Evolutionary conservation across 805 yeast genomes (phyloP), one percentile per base, ranked within the genome.

Genomic region (Ogataea polymorpha): DNA sequence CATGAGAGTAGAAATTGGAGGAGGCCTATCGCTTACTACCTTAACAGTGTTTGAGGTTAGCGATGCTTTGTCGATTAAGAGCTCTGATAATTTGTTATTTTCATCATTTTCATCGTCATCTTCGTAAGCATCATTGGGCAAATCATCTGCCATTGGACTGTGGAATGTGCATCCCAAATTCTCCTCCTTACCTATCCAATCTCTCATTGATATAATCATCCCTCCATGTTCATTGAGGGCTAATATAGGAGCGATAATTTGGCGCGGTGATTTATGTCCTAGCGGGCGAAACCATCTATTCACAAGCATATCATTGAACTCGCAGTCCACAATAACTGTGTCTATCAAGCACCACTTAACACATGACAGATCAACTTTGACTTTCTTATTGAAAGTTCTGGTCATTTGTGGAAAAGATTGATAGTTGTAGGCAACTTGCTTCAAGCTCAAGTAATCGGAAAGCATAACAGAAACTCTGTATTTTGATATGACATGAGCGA

Each of bases 171-270:
- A 70, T 4, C 86, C 86, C 41, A 82, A 54, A 35, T 76, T 75
- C 15, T 82, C 86, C 40, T 77, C 77, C 4, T 77, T 77, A 3
- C 87, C 89, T 12, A 90, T 67, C 88, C 96, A 91, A 61, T 93
- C 99, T 50, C 95, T 73, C 74, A 89, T 77, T 1, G 97, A 80
- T 6, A 93, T 79, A 10, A 90, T 89, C 78, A 91, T 86, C 2
- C 99, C 99, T 24, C 99, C 99, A 55, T 89, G 95, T 58, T 93
- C 99, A 49, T 86, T 79, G 36, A 93, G 67, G 0, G 96, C 85
- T 32, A 93, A 68, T 70, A 93, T 75, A 0, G 99, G 99, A 0
- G 96, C 82, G 21, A 89, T 82, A 4, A 88, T 86, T 38, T 79
- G 77, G 26, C 83, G 74, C 0, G 95, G 82, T 39, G 75, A 77